Evolutionary conservation across 805 yeast genomes (phyloP).

Genomic region (Alloascoidea hylecoeti): DNA sequence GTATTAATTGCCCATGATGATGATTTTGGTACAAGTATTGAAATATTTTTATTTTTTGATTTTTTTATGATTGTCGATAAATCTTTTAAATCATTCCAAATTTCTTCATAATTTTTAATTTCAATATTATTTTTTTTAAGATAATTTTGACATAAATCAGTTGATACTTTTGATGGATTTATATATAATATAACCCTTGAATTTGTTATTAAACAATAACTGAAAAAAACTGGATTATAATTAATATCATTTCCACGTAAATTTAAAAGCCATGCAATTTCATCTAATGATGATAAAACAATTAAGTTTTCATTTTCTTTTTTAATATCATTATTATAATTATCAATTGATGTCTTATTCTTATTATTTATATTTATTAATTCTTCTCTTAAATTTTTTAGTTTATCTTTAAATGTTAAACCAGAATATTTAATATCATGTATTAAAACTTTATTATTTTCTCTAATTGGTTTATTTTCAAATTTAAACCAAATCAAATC

Average conservation of each 20-base stretch:
- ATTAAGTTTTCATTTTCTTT: slow-evolving; percentile 21
- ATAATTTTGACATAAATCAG: slow-evolving; percentile 23
- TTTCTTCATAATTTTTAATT: slow-evolving; percentile 36
- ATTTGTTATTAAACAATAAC: slow-evolving; percentile 39
- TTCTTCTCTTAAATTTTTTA: slow-evolving; percentile 23
- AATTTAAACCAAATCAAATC: slow-evolving; percentile 61
- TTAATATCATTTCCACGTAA: slow-evolving; percentile 73
- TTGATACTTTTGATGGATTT: slow-evolving; percentile 27
- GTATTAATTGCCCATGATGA: slow-evolving; percentile 58
- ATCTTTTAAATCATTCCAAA: slow-evolving; percentile 38
- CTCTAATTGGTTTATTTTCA: slow-evolving; percentile 52
- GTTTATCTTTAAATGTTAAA: slow-evolving; percentile 41
- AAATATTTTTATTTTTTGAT: slow-evolving; percentile 19
- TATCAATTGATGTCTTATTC: too few relatives aligned
- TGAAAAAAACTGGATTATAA: slow-evolving; percentile 77
- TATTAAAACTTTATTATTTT: slow-evolving; percentile 31
- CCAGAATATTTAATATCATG: slow-evolving; percentile 52
- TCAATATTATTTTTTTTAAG: slow-evolving; percentile 28
- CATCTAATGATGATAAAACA: slow-evolving; percentile 67
- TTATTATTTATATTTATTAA: too few relatives aligned
- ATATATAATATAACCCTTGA: slow-evolving; percentile 36
- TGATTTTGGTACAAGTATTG: slow-evolving; percentile 40
- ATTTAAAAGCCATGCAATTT: slow-evolving; percentile 84
- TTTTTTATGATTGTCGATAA: slow-evolving; percentile 6
- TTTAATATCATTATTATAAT: too few relatives aligned